Evolutionary conservation across 1,284 basidiomycete species (phyloP), one percentile per base, ranked within the genome.

Genomic region (Wallemia mellicola): DNA sequence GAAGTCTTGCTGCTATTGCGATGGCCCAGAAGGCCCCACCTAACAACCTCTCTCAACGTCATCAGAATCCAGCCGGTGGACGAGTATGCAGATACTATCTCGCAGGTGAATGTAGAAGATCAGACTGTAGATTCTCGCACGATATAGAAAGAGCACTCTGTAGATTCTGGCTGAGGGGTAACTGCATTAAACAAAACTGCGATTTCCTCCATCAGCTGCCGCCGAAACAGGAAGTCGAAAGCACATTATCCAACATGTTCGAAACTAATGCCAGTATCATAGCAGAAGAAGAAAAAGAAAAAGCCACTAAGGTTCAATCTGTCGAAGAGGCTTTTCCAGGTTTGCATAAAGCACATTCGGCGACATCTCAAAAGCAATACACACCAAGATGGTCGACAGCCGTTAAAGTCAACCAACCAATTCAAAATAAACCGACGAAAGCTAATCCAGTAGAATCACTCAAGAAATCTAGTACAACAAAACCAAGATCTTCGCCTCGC

Each of bases 81-180:
- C 14, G 73, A 60, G 89, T 98, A 38, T 98, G 92, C 69, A 76
- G 94, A 60, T 98, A 96, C 70, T 98, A 89, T 70, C 76, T 98
- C 32, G 86, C 87, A 5, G 94, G 94, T 22, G 91, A 96, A 71
- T 98, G 92, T 68, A 73, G 95, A 60, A 74, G 92, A 59, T 85
- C 87, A 59, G 92, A 99, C 72, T 98, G 94, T 73, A 80, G 91
- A 61, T 99, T 96, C 73, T 92, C 86, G 87, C 85, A 92, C 68
- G 87, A 92, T 67, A 76, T 91, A 1, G 87, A 92, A 68, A 79
- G 87, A 54, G 91, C 91, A 0, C 71, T 95, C 24, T 96, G 88
- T 71, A 83, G 92, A 28, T 98, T 96, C 73, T 99, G 92, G 92
- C 76, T 99, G 48, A 79, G 89, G 58, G 92, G 92, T 2, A 89